Conservation (phyloP, 192 early-diverging fungal species). For the Coemansia sp. region DNA sequence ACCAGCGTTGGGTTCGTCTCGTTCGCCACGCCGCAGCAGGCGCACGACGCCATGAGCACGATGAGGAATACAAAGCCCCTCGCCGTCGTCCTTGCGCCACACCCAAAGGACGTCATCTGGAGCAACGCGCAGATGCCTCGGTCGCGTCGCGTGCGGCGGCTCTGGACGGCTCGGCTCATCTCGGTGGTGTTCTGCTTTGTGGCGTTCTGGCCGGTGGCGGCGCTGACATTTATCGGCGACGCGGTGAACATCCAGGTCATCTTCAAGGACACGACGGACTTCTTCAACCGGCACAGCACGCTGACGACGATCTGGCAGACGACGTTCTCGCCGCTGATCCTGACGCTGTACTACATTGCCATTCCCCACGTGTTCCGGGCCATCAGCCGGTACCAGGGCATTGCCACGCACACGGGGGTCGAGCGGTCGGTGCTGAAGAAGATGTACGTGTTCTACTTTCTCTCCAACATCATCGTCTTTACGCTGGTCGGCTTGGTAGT, state of each 20-base stretch:
- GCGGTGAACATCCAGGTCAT: slow-evolving; percentile 58
- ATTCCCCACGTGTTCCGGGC: slow-evolving; percentile 63
- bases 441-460: slow-evolving; percentile 70
- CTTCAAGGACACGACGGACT: slow-evolving; percentile 51
- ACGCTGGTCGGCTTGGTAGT: slow-evolving; percentile 53
- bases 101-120: slow-evolving; percentile 77
- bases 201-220: slow-evolving; percentile 66
- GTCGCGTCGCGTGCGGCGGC: slow-evolving; percentile 43
- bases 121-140: slow-evolving; percentile 61
- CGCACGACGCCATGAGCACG: slow-evolving; percentile 43
- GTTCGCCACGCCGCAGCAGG: slow-evolving; percentile 56
- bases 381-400: slow-evolving; percentile 68
- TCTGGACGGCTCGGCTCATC: slow-evolving; percentile 41
- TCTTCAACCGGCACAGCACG: slow-evolving; percentile 52
- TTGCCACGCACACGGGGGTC: slow-evolving; percentile 64
- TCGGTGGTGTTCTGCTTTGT: slow-evolving; percentile 61
- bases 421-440: slow-evolving; percentile 70
- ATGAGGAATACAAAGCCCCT: slow-evolving; percentile 26
- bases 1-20: slow-evolving; percentile 74
- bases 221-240: slow-evolving; percentile 61
- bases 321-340: slow-evolving; percentile 63
- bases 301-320: slow-evolving; percentile 63
- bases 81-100: slow-evolving; percentile 56
- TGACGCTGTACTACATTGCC: slow-evolving; percentile 64
- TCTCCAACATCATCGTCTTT: slow-evolving; percentile 69